These are phyloP conservation scores for Omphalotus olearius DNA, from an alignment of 1,284 basidiomycete genomes.

Conservation along the genomic window DNA sequence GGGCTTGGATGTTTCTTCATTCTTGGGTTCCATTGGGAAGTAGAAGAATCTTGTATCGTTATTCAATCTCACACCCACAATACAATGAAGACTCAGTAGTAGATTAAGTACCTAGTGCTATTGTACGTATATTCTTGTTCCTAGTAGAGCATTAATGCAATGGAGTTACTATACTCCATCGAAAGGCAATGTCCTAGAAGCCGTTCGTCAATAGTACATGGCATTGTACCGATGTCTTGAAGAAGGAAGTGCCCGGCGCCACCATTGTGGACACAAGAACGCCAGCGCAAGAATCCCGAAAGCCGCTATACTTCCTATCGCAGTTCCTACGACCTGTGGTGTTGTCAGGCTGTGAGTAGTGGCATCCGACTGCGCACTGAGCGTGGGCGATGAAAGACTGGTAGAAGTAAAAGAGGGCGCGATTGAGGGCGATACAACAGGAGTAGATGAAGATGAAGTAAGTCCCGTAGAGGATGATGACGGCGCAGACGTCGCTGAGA, in stretches of 20 bases:
- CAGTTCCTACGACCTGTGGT: not conserved
- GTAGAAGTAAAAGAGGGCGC: no score
- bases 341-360: not conserved
- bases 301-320: not conserved
- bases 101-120: conserved; percentile 7
- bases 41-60: conserved; percentile 25
- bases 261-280: conserved; percentile 6
- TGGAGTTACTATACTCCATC: not conserved
- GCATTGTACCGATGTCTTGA: conserved; percentile 1
- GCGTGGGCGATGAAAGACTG: not conserved
- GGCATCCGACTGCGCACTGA: not conserved
- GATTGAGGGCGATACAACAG: not conserved
- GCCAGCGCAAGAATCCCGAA: not conserved
- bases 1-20: conserved; percentile 78
- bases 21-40: conserved; percentile 71
- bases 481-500: not conserved
- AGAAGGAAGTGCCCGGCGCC: conserved; percentile 4
- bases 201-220: not conserved
- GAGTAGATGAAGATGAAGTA: not conserved
- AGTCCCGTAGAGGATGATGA: not conserved
- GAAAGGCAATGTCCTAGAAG: not conserved
- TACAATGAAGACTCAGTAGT: conserved; percentile 2
- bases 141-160: conserved; percentile 7
- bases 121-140: conserved; percentile 9
- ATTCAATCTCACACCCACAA: conserved; percentile 15